Conservation (phyloP, 306 rosid genomes). For the Acacia confusa region DNA sequence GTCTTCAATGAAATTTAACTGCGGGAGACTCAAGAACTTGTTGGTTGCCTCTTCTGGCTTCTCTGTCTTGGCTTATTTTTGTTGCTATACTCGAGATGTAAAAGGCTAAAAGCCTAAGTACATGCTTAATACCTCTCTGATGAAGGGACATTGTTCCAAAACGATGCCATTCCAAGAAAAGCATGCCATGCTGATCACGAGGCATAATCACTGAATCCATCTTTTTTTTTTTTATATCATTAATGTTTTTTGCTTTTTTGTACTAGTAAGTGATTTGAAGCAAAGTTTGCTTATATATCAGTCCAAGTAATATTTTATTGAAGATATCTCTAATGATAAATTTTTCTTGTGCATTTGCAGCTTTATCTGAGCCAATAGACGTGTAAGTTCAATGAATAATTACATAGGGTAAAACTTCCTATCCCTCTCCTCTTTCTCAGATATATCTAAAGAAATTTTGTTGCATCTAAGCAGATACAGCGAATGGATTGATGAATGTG, state of each 20-base stretch:
- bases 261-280: background rate
- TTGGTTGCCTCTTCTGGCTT: background rate
- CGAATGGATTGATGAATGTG: conserved; percentile 97
- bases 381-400: conserved; percentile 52
- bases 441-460: background rate
- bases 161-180: background rate
- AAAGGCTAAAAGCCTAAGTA: background rate
- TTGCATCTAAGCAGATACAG: conserved; percentile 69
- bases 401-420: background rate
- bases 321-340: conserved; percentile 4
- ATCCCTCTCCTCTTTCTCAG: background rate
- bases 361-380: conserved; percentile 82
- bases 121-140: background rate
- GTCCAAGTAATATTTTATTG: background rate
- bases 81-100: background rate
- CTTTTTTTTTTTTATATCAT: background rate
- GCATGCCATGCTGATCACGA: background rate
- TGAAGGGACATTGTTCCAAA: background rate
- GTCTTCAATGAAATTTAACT: background rate
- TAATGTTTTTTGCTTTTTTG: background rate
- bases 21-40: background rate
- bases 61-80: background rate
- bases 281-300: background rate
- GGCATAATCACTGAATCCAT: background rate
- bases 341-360: conserved; percentile 44